Conservation (phyloP, 2,329 filamentous ascomycete species). For the Penicillium sp. region DNA sequence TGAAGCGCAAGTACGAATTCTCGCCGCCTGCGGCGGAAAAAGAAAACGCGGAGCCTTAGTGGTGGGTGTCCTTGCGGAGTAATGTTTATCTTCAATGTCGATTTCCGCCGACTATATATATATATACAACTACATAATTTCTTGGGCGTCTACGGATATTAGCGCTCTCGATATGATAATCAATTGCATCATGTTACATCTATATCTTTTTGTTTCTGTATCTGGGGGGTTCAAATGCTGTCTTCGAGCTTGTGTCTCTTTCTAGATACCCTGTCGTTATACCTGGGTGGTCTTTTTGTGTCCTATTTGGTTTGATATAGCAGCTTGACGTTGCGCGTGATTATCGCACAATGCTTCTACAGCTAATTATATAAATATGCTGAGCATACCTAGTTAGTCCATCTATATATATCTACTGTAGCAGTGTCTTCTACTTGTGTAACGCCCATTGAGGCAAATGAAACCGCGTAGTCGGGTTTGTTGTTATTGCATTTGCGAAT, state of each 20-base stretch:
- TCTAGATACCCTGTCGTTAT: slow-evolving; percentile 22
- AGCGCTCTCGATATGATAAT: slow-evolving; percentile 8
- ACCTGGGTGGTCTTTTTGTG: slow-evolving; percentile 10
- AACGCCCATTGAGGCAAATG: too few species aligned
- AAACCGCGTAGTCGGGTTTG: too few species aligned
- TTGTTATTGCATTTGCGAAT: too few species aligned
- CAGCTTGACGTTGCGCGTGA: slow-evolving; percentile 1
- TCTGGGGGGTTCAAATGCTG: background rate
- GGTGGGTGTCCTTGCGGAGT: slow-evolving; percentile 17
- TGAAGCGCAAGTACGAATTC: slow-evolving; percentile 26
- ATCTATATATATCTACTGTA: too few species aligned
- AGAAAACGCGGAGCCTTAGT: slow-evolving; percentile 28
- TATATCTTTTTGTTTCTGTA: background rate
- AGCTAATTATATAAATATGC: too few species aligned
- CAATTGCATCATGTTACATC: slow-evolving; percentile 10
- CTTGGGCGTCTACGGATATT: background rate
- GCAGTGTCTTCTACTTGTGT: too few species aligned
- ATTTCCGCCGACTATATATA: slow-evolving; percentile 3
- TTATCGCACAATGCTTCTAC: background rate
- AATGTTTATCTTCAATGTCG: slow-evolving; percentile 11
- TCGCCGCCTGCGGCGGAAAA: slow-evolving; percentile 22
- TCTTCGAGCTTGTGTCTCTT: background rate
- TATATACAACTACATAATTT: slow-evolving; percentile 9
- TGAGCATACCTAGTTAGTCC: too few species aligned
- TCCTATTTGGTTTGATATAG: background rate